Evolutionary conservation across 2,329 filamentous ascomycete genomes (phyloP).

Genomic region (Colletotrichum filicis): DNA sequence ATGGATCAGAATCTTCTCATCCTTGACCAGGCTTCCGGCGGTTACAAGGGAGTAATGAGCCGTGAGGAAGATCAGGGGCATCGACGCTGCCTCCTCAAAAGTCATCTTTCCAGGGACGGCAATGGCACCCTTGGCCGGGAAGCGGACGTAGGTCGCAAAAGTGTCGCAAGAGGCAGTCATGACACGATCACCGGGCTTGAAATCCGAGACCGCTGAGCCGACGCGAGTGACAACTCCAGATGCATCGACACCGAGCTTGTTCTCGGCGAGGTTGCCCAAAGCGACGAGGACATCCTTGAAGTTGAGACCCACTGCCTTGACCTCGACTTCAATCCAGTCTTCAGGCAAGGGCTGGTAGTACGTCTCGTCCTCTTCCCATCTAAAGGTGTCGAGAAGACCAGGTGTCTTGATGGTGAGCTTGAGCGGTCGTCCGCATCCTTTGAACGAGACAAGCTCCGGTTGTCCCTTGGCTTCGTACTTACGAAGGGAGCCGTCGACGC

Average conservation of each 20-base stretch:
- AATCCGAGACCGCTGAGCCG: constrained; percentile 41
- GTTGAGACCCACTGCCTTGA: constrained; percentile 42
- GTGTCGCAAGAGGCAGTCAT: constrained; percentile 36
- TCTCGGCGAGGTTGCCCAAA: constrained; percentile 38
- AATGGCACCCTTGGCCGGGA: constrained; percentile 38
- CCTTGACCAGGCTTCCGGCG: constrained; percentile 44
- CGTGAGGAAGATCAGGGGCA: constrained; percentile 43
- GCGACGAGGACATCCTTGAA: constrained; percentile 43
- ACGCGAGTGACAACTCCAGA: constrained; percentile 46
- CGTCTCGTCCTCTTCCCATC: constrained; percentile 37
- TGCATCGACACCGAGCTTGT: constrained; percentile 44
- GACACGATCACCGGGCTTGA: constrained; percentile 46
- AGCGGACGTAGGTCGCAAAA: constrained; percentile 39
- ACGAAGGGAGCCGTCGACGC: constrained; percentile 6
- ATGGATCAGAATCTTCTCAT: constrained; percentile 53
- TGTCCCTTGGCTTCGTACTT: constrained; percentile 29
- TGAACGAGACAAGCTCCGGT: constrained; percentile 21
- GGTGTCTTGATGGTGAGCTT: constrained; percentile 37
- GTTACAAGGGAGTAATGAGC: constrained; percentile 44
- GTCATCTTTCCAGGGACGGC: constrained; percentile 50
- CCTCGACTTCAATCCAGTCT: constrained; percentile 40
- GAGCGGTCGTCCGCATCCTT: constrained; percentile 29
- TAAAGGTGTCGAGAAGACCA: constrained; percentile 41
- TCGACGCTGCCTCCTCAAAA: constrained; percentile 50
- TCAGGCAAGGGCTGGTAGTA: constrained; percentile 19